Base-by-base conservation (phyloP, 768 basidiomycete species). In the Calocera viscosa region DNA sequence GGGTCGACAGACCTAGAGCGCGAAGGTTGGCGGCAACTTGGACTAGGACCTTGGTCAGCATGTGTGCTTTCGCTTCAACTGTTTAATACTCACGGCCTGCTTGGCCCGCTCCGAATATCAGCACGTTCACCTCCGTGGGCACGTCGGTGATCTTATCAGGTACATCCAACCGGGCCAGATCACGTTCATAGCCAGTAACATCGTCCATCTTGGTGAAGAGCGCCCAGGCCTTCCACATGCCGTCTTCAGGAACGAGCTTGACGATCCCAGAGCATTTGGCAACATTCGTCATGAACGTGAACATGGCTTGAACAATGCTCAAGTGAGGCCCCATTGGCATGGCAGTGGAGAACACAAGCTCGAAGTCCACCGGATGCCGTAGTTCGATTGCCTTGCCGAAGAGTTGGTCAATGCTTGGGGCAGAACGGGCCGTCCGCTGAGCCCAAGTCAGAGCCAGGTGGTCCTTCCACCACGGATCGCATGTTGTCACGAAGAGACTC, bases 31-130 rank as follows among this genome's bases (percentile, higher is more conserved):
- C 86, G 0, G 88, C 87, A 1, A 84, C 70, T 7, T 81, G 82
- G 38, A 85, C 53, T 60, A 30, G 14, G 26, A 32, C 8, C 24
- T 5, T 30, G 30, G 53, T 60, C 30, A 60, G 14, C 35, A 38
- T 60, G 26, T 10, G 14, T 28, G 30, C 12, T 26, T 28, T 26
- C 5, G 24, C 2, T 28, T 26, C 26, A 32, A 5, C 2, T 5
- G 8, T 7, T 60, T 19, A 19, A 19, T 28, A 30, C 53, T 26
- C 53, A 60, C 53, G 75, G 0, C 88, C 90, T 69, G 81, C 82
- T 66, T 89, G 89, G 0, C 86, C 87, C 0, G 80, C 86, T 12
- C 86, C 85, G 22, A 88, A 75, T 26, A 89, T 75, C 30, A 89
- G 73, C 10, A 87, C 88, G 1, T 79, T 72, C 0, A 32, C 30